Base-by-base conservation (phyloP, 202 grass and related monocot species). In the Saccharum hybrid region DNA sequence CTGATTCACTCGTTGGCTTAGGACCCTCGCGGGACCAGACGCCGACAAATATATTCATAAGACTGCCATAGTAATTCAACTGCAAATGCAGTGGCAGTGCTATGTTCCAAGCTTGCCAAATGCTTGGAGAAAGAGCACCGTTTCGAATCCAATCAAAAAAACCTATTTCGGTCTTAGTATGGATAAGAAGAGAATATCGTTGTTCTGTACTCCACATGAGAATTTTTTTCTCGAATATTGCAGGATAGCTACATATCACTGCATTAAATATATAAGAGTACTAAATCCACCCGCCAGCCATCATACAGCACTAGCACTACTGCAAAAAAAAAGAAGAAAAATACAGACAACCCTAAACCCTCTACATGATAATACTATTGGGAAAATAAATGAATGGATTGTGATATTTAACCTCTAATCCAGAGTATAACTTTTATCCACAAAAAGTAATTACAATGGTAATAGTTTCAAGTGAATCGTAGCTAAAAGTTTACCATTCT, bases 401-500 rank as follows among this genome's bases (percentile, higher is more conserved):
- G 16, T 30, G 60, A 36, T 82, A 51, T 30, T 37, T 48, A 8
- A 57, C 65, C 8, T 66, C 4, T 19, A 72, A 28, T 52, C 10
- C 60, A 76, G 38, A 69, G 18, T n/a, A 56, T 45, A 57, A 40
- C 18, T 5, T 48, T 80, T 72, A 4, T 19, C 37, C 12, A 61
- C 36, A 60, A 12, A 36, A 68, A 75, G 16, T 0, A 8, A 61
- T 52, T 23, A 73, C 56, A 22, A 74, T 51, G 41, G 23, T 13
- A 37, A 39, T 6, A 38, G 5, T 49, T 45, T 39, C 16, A 18
- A 76, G 40, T 14, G 10, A 63, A 69, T 70, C 26, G n/a, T 21
- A 74, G 52, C 10, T 41, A 61, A 31, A 15, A 65, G 16, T 33
- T 74, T 89, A 85, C 87, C 87, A 89, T 85, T 76, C 72, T 42